A percentile compares a stretch with the other conserved stretches of the same genome.
Conservation (phyloP, 139 green algal genomes). For the Spirogloea muscicola region DNA sequence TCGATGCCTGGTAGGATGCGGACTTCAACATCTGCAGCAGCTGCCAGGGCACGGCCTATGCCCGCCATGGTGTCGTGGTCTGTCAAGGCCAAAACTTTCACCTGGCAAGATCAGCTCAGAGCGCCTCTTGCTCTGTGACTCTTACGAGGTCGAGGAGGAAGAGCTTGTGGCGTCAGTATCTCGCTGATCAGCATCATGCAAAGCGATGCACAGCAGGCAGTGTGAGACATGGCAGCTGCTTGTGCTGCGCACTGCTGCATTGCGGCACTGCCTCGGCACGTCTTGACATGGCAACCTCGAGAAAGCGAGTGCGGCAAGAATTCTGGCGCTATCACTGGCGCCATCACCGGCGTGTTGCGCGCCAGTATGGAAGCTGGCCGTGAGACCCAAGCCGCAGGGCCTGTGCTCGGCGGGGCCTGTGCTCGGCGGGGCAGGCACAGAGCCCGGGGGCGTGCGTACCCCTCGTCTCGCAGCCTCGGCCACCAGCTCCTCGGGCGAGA, state of each 20-base stretch:
- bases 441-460: neutral
- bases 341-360: neutral
- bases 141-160: neutral
- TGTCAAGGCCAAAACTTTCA: constrained; percentile 31
- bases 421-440: no score
- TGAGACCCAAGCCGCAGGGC: neutral
- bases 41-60: constrained; percentile 1
- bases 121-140: neutral
- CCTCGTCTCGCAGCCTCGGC: constrained; percentile 1
- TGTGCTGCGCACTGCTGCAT: no score
- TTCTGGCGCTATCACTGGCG: neutral
- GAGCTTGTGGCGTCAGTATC: neutral
- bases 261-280: neutral
- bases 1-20: constrained; percentile 40
- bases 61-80: constrained; percentile 47
- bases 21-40: constrained; percentile 23
- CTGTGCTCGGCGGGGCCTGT: neutral
- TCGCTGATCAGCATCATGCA: neutral
- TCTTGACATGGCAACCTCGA: neutral
- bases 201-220: neutral
- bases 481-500: constrained; percentile 21
- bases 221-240: neutral
- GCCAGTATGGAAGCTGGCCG: neutral
- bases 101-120: neutral
- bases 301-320: neutral